Conservation (phyloP, 2,329 filamentous ascomycete genomes). For the Zalaria obscura region DNA sequence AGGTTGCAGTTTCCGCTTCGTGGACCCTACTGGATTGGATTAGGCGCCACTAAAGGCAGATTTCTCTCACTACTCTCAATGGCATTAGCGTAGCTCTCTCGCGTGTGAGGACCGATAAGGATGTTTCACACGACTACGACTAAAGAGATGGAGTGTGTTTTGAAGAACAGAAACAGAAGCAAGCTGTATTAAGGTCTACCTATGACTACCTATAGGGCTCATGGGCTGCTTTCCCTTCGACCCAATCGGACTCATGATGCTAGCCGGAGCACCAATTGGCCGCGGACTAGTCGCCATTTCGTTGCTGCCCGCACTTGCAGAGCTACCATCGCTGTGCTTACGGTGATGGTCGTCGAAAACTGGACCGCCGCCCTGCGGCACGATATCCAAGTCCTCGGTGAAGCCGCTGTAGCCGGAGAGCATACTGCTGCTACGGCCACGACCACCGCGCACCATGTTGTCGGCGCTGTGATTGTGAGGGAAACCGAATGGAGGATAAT, state of each 20-base stretch:
- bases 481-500: slow-evolving; percentile 7
- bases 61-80: too few relatives aligned
- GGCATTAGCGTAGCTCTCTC: too few relatives aligned
- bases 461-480: neutral
- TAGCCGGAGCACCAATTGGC: neutral
- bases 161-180: neutral
- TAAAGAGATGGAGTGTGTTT: too few relatives aligned
- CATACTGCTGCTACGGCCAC: slow-evolving; percentile 37
- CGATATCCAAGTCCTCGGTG: slow-evolving; percentile 16
- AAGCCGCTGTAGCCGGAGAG: slow-evolving; percentile 37
- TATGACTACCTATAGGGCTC: neutral
- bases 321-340: slow-evolving; percentile 5
- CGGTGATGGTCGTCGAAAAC: slow-evolving; percentile 2
- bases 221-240: neutral
- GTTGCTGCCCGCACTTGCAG: neutral
- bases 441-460: slow-evolving; percentile 12
- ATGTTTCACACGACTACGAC: too few relatives aligned
- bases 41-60: too few relatives aligned
- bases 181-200: neutral
- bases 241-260: neutral
- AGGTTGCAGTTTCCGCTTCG: too few relatives aligned
- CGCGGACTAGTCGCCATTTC: neutral
- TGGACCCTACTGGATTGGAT: too few relatives aligned
- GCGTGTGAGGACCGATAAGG: too few relatives aligned
- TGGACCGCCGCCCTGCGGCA: slow-evolving; percentile 3